Conservation (phyloP, 2,329 filamentous ascomycete genomes). For the Aspergillus tubingensis region DNA sequence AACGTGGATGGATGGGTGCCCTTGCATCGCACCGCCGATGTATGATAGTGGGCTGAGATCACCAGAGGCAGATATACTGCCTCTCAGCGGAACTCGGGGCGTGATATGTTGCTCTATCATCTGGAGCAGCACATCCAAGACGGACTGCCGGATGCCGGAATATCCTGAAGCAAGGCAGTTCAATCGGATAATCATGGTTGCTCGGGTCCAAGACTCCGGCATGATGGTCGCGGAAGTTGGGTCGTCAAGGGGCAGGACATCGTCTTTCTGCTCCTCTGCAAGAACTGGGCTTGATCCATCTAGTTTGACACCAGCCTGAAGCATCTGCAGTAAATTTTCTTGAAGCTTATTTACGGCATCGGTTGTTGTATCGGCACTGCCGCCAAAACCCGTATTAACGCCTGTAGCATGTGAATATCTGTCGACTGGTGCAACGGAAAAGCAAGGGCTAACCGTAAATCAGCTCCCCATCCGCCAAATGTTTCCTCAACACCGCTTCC, state of each 20-base stretch:
- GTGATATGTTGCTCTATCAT: slow-evolving; percentile 3
- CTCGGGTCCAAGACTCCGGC: slow-evolving; percentile 2
- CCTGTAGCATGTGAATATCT: not conserved
- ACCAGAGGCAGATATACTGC: slow-evolving; percentile 12
- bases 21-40: slow-evolving; percentile 5
- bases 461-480: not conserved
- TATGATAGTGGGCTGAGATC: slow-evolving; percentile 9
- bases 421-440: not conserved
- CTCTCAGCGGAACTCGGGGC: not conserved
- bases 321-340: not conserved
- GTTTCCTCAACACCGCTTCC: not conserved
- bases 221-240: not conserved
- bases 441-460: not conserved
- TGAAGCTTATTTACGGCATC: not conserved
- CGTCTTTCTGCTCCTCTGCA: not conserved
- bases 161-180: not conserved
- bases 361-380: slow-evolving; percentile 1
- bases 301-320: not conserved
- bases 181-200: not conserved
- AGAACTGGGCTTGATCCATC: not conserved
- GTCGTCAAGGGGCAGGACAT: not conserved
- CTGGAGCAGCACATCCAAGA: not conserved
- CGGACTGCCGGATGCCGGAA: not conserved
- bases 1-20: slow-evolving; percentile 5
- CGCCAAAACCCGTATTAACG: slow-evolving; percentile 9